Percentiles rank a stretch among this genome's conserved stretches.
Evolutionary conservation across 208 protist genomes (phyloP).

Genomic region (Crithidia expoeki): DNA sequence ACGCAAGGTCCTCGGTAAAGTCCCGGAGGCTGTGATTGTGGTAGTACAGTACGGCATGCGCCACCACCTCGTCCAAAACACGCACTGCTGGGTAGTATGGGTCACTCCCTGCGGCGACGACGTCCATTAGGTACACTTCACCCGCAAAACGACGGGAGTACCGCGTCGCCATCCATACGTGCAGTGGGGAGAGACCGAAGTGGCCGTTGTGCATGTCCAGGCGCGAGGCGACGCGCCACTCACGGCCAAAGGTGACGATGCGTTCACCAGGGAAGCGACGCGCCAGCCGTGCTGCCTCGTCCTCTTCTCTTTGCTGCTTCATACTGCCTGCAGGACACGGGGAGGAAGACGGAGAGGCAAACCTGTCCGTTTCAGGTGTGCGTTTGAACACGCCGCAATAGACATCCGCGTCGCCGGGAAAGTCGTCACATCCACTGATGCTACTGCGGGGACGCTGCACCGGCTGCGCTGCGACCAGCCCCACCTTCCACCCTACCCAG

Average conservation of each 20-base stretch:
- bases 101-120: slow-evolving; percentile 65
- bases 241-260: slow-evolving; percentile 39
- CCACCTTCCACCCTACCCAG: slow-evolving; percentile 26
- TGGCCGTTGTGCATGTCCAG: slow-evolving; percentile 57
- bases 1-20: slow-evolving; percentile 68
- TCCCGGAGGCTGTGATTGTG: slow-evolving; percentile 76
- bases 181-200: slow-evolving; percentile 67
- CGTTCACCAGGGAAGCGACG: slow-evolving; percentile 20
- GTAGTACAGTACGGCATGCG: slow-evolving; percentile 83
- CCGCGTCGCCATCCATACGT: slow-evolving; percentile 74
- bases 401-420: neutral
- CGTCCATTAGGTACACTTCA: slow-evolving; percentile 85
- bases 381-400: slow-evolving; percentile 9
- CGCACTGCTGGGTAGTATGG: slow-evolving; percentile 53
- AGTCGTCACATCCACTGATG: neutral
- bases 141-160: slow-evolving; percentile 66
- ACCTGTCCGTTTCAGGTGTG: neutral
- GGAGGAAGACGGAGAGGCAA: neutral
- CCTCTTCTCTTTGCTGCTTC: slow-evolving; percentile 2
- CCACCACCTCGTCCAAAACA: slow-evolving; percentile 84
- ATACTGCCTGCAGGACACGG: neutral
- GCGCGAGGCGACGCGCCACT: slow-evolving; percentile 26
- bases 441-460: neutral
- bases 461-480: neutral
- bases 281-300: slow-evolving; percentile 11